A percentile compares a stretch with the other conserved stretches of the same genome.
phyloP scores from a whole-genome alignment of 129 eudicot genomes.

The Lonicera japonica region DNA sequence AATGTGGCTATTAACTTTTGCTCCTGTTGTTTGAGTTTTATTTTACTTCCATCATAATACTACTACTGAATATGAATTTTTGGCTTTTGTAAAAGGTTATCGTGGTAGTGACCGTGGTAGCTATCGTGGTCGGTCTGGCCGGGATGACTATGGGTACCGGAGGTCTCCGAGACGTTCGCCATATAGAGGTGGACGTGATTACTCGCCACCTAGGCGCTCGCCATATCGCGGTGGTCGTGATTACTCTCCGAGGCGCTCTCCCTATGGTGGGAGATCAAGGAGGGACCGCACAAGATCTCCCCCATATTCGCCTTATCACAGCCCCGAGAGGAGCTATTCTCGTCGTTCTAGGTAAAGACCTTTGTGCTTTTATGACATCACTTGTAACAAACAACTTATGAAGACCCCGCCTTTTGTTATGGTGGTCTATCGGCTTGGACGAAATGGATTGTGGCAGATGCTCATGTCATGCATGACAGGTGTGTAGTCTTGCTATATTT shows the following conservation, averaged over 20 bases:
- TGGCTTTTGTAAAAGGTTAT: conserved; percentile 38
- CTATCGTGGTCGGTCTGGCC: conserved; percentile 74
- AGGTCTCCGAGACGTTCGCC: conserved; percentile 79
- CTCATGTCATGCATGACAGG: no score
- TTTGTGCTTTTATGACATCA: no score
- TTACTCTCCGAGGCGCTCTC: conserved; percentile 71
- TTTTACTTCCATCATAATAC: background rate
- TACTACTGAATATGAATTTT: background rate
- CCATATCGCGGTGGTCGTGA: conserved; percentile 69
- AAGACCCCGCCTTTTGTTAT: no score
- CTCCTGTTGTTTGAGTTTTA: background rate
- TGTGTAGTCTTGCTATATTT: no score
- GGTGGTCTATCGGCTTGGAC: no score
- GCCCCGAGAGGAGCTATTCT: conserved; percentile 60
- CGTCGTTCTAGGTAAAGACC: conserved; percentile 57
- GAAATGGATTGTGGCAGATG: no score
- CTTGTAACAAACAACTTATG: background rate
- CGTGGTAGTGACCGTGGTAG: conserved; percentile 59
- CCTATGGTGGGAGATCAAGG: conserved; percentile 83
- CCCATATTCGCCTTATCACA: conserved; percentile 60
- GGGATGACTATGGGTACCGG: conserved; percentile 77
- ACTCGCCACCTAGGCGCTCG: conserved; percentile 59
- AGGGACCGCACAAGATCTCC: conserved; percentile 74
- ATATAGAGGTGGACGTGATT: conserved; percentile 67
- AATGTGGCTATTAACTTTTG: no score